A percentile compares a stretch with the other conserved stretches of the same genome.
phyloP scores from a whole-genome alignment of 129 eudicot genomes.

The Helianthus annuus region DNA sequence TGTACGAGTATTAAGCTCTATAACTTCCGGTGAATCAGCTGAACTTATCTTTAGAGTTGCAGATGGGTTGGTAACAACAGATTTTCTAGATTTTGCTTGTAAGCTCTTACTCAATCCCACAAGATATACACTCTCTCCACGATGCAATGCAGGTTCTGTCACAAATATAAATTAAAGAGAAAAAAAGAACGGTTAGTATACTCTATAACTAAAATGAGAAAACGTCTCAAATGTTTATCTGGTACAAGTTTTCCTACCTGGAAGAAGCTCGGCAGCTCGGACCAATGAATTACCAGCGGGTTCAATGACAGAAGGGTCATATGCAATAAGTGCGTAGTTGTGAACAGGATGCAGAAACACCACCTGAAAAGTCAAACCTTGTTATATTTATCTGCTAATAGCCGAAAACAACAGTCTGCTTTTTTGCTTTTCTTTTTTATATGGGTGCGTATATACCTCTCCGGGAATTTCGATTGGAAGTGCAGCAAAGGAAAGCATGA shows the following conservation, averaged over 20 bases:
- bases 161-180: not conserved
- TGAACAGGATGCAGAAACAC: conserved; percentile 96
- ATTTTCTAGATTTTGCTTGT: conserved; percentile 91
- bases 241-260: conserved; percentile 52
- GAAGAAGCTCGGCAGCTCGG: conserved; percentile 88
- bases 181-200: not conserved
- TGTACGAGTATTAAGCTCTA: conserved; percentile 39
- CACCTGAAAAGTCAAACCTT: conserved; percentile 45
- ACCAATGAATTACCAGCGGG: conserved; percentile 72
- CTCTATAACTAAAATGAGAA: not conserved
- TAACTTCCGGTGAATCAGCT: conserved; percentile 96
- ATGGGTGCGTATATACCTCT: conserved; percentile 51
- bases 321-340: conserved; percentile 85
- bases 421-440: not conserved
- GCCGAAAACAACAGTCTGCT: not conserved
- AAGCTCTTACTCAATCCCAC: conserved; percentile 94
- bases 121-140: conserved; percentile 88
- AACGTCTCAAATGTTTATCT: not conserved
- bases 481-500: conserved; percentile 98
- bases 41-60: conserved; percentile 78
- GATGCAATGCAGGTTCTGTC: conserved; percentile 81
- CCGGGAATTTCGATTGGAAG: conserved; percentile 92
- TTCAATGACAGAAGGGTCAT: conserved; percentile 88
- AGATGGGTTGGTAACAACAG: conserved; percentile 84
- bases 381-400: not conserved